phyloP scores from a whole-genome alignment of 2,329 filamentous ascomycete genomes.

The Ophiostoma sp. region DNA sequence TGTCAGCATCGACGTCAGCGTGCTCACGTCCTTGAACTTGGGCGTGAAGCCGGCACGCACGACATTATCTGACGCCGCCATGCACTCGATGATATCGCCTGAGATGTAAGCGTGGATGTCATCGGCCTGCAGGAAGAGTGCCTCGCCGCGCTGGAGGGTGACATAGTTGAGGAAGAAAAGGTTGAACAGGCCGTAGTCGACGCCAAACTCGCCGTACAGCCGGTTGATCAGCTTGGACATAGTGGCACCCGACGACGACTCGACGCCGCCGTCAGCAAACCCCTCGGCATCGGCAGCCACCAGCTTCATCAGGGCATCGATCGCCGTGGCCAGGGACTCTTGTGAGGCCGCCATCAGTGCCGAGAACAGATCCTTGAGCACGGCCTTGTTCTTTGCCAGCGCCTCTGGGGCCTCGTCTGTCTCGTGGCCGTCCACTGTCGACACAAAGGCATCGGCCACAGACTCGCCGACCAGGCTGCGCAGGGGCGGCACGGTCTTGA shows the following conservation, averaged over 20 bases:
- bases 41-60: conserved; percentile 95
- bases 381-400: conserved; percentile 64
- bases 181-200: conserved; percentile 88
- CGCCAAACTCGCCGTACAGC: conserved; percentile 76
- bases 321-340: conserved; percentile 58
- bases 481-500: conserved; percentile 54
- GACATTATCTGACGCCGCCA: conserved; percentile 98
- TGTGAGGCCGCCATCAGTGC: conserved; percentile 73
- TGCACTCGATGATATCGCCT: conserved; percentile 96
- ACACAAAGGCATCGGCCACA: conserved; percentile 53
- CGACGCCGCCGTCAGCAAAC: conserved; percentile 70
- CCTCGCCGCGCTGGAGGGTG: conserved; percentile 79
- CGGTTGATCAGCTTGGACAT: conserved; percentile 72
- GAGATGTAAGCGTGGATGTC: conserved; percentile 95
- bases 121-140: conserved; percentile 91
- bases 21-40: conserved; percentile 95
- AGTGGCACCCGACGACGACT: conserved; percentile 61
- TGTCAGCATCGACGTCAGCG: conserved; percentile 83
- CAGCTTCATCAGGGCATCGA: conserved; percentile 63
- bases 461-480: conserved; percentile 62
- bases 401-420: conserved; percentile 36
- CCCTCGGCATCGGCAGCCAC: conserved; percentile 50
- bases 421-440: conserved; percentile 46
- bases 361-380: conserved; percentile 68
- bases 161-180: conserved; percentile 98